Conservation (phyloP, 306 rosid genomes). For the Glycyrrhiza uralensis region DNA sequence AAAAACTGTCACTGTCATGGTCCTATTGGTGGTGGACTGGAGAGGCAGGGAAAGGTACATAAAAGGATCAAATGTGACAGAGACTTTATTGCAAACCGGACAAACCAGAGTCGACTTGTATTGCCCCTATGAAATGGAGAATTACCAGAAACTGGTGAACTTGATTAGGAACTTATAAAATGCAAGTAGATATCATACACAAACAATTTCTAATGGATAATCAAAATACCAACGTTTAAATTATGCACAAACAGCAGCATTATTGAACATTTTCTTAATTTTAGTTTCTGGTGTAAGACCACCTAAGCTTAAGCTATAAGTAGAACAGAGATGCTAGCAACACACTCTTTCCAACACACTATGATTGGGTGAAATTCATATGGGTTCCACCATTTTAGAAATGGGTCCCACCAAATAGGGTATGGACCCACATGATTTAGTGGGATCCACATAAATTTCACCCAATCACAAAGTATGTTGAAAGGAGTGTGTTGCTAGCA, state of each 20-base stretch:
- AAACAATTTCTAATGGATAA: constrained; percentile 1
- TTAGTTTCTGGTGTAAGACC: neutral
- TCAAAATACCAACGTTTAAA: constrained; percentile 16
- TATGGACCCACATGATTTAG: too few relatives aligned
- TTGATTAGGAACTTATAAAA: constrained; percentile 8
- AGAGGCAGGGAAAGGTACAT: constrained; percentile 98
- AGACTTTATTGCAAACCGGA: constrained; percentile 95
- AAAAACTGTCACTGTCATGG: constrained; percentile 79
- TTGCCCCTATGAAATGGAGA: constrained; percentile 71
- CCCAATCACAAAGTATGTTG: too few relatives aligned
- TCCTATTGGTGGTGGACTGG: constrained; percentile 70
- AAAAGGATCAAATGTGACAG: constrained; percentile 97
- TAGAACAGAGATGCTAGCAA: too few relatives aligned
- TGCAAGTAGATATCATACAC: constrained; percentile 6
- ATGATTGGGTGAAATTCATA: too few relatives aligned
- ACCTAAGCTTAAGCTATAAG: neutral
- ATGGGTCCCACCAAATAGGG: too few relatives aligned
- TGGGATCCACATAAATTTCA: too few relatives aligned
- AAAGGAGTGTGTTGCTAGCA: too few relatives aligned
- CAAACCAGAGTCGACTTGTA: constrained; percentile 98
- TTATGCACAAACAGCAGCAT: neutral
- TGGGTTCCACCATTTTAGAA: too few relatives aligned
- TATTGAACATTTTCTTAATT: constrained; percentile 15
- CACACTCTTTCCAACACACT: too few relatives aligned
- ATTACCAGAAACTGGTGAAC: constrained; percentile 27